Evolutionary conservation across 2,329 filamentous ascomycete species (phyloP).

Genomic region (Colletotrichum sp.): DNA sequence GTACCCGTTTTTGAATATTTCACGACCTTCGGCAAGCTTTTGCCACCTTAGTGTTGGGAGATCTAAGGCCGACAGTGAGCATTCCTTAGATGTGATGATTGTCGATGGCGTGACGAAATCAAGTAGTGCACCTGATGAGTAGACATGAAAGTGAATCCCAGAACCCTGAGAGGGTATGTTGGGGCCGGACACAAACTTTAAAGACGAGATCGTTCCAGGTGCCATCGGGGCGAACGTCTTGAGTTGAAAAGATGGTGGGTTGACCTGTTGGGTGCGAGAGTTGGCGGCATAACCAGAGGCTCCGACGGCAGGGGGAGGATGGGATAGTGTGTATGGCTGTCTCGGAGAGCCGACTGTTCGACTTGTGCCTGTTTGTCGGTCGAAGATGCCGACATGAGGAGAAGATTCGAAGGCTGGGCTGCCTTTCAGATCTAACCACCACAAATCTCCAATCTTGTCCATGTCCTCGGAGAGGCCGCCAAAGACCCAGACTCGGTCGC

Average conservation of each 20-base stretch:
- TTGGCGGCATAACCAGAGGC: slow-evolving; percentile 71
- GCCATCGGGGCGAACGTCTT: slow-evolving; percentile 82
- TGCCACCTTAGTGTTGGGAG: slow-evolving; percentile 90
- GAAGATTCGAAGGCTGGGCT: slow-evolving; percentile 82
- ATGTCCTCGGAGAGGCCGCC: slow-evolving; percentile 94
- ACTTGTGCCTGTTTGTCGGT: slow-evolving; percentile 47
- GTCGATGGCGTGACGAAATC: slow-evolving; percentile 94
- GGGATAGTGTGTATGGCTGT: slow-evolving; percentile 54
- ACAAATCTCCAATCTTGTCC: slow-evolving; percentile 95
- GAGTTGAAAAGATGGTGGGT: slow-evolving; percentile 68
- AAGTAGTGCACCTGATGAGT: slow-evolving; percentile 88
- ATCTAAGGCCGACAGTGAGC: slow-evolving; percentile 88
- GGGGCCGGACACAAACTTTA: slow-evolving; percentile 88
- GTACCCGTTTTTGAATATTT: slow-evolving; percentile 91
- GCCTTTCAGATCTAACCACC: slow-evolving; percentile 96
- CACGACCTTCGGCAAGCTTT: slow-evolving; percentile 90
- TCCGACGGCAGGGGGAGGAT: slow-evolving; percentile 55
- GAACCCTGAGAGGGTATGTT: slow-evolving; percentile 88
- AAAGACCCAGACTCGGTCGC: slow-evolving; percentile 94
- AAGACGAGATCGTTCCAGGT: slow-evolving; percentile 85
- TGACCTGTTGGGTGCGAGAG: slow-evolving; percentile 70
- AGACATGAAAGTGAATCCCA: slow-evolving; percentile 94
- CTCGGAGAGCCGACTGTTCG: slow-evolving; percentile 56
- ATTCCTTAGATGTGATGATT: slow-evolving; percentile 85
- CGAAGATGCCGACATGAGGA: slow-evolving; percentile 60